phyloP scores from a whole-genome alignment of 1,284 basidiomycete species.

The Cutaneotrichosporon sp. region DNA sequence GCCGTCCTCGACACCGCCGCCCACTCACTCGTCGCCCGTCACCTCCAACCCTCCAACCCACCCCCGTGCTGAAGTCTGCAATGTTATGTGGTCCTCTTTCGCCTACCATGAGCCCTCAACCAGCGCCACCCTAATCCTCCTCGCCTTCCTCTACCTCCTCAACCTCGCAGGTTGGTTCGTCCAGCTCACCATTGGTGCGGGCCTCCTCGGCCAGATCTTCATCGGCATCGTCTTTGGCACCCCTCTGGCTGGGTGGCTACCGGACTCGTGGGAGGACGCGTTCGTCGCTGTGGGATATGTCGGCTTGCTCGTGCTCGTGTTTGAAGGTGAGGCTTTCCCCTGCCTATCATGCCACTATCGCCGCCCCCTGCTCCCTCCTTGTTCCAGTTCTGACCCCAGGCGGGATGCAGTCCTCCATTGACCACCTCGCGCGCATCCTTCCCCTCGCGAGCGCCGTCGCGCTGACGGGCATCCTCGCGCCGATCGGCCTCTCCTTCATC shows the following conservation, averaged over 20 bases:
- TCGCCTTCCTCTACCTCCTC: conserved; percentile 53
- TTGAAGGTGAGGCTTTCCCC: conserved; percentile 57
- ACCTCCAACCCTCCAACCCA: no score
- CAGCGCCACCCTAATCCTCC: conserved; percentile 43
- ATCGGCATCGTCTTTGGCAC: conserved; percentile 59
- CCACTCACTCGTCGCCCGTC: no score
- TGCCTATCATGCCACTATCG: no score
- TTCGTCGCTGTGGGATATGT: conserved; percentile 59
- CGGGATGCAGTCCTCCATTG: conserved; percentile 56
- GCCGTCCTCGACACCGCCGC: no score
- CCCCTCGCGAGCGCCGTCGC: conserved; percentile 57
- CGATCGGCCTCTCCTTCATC: conserved; percentile 57
- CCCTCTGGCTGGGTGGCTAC: conserved; percentile 57
- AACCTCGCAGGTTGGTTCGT: conserved; percentile 45
- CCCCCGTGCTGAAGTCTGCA: neutral
- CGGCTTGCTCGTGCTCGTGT: conserved; percentile 60
- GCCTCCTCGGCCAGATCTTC: conserved; percentile 57
- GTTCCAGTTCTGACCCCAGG: conserved; percentile 52
- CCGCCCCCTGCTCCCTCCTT: neutral
- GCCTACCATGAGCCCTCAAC: conserved; percentile 47
- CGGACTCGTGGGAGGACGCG: conserved; percentile 53
- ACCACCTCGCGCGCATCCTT: conserved; percentile 53
- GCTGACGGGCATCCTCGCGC: conserved; percentile 56
- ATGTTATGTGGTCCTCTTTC: conserved; percentile 37
- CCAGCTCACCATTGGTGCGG: conserved; percentile 43